phyloP scores from a whole-genome alignment of 108 stramenopile genomes.

The Schizochytrium sp. region DNA sequence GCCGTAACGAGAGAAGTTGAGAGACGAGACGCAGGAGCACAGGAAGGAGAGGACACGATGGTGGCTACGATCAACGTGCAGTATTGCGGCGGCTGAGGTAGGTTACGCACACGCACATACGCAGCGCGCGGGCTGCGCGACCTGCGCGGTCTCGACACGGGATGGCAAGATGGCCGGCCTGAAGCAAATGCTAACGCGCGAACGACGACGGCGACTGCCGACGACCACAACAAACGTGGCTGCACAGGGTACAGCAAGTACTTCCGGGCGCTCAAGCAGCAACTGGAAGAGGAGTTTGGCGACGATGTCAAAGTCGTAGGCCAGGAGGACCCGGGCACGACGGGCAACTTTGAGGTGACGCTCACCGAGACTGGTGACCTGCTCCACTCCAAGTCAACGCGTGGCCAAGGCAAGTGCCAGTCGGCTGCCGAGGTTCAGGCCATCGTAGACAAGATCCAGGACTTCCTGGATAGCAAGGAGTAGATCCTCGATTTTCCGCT shows the following conservation, averaged over 20 bases:
- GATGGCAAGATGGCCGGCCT: background rate
- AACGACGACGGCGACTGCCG: background rate
- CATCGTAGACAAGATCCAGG: background rate
- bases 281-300: conserved; percentile 9
- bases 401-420: conserved; percentile 27
- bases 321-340: conserved; percentile 21
- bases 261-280: background rate
- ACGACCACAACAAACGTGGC: background rate
- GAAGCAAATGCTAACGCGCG: background rate
- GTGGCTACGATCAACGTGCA: background rate
- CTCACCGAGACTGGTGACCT: conserved; percentile 14
- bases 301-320: conserved; percentile 1
- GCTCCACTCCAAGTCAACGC: conserved; percentile 26
- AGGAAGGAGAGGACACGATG: background rate
- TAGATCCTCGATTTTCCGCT: too few species aligned
- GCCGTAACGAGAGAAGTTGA: too few species aligned
- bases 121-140: background rate
- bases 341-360: conserved; percentile 31
- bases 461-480: background rate
- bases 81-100: conserved; percentile 37
- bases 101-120: background rate
- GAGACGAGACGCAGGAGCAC: too few species aligned
- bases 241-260: background rate
- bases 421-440: conserved; percentile 19
- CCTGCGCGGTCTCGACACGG: background rate